Percentiles rank a stretch among this genome's conserved stretches.
Conservation (phyloP, 2,329 filamentous ascomycete species). For the Stromatinia cepivora region DNA sequence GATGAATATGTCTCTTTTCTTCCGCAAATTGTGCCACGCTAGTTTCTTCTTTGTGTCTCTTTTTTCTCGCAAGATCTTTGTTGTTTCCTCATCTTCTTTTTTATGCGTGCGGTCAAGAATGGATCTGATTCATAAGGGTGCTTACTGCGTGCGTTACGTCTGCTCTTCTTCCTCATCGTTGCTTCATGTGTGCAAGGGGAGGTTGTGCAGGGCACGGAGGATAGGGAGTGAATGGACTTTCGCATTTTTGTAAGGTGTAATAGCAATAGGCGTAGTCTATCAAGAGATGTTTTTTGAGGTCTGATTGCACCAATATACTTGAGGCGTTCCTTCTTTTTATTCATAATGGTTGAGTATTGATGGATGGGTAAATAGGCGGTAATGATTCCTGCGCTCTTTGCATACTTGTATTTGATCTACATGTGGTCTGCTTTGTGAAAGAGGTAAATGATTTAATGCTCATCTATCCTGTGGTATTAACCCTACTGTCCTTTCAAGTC, state of each 20-base stretch:
- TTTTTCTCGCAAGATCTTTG: slow-evolving; percentile 39
- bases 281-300: slow-evolving; percentile 25
- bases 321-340: slow-evolving; percentile 21
- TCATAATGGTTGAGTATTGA: slow-evolving; percentile 19
- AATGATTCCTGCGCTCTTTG: slow-evolving; percentile 10
- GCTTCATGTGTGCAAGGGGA: slow-evolving; percentile 21
- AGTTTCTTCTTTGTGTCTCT: slow-evolving; percentile 40
- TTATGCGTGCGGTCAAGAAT: slow-evolving; percentile 34
- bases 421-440: slow-evolving; percentile 3
- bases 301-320: slow-evolving; percentile 22
- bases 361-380: slow-evolving; percentile 14
- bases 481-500: neutral
- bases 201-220: slow-evolving; percentile 34
- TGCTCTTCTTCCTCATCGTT: slow-evolving; percentile 35
- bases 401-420: neutral
- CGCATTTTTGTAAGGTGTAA: slow-evolving; percentile 44
- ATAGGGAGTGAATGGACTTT: slow-evolving; percentile 26
- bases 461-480: neutral
- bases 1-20: slow-evolving; percentile 24
- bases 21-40: slow-evolving; percentile 37
- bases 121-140: slow-evolving; percentile 39
- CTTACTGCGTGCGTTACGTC: slow-evolving; percentile 28
- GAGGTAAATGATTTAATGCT: neutral
- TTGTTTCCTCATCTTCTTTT: slow-evolving; percentile 35
- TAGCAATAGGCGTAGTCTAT: slow-evolving; percentile 45